Evolutionary conservation across 495 filamentous ascomycete genomes (phyloP).

Genomic region (Trichoderma orchidacearum): DNA sequence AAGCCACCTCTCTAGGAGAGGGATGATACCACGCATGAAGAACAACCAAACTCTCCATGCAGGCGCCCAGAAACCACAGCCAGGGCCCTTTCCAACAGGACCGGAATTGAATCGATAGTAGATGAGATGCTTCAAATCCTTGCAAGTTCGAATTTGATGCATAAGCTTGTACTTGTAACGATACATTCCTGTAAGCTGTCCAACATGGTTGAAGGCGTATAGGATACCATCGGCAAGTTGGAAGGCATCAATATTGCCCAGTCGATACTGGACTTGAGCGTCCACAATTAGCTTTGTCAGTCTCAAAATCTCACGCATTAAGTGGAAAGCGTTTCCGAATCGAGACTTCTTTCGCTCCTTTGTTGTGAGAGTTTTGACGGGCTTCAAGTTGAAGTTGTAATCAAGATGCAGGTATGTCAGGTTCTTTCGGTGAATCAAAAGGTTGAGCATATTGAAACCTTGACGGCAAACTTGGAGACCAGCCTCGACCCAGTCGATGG

Average conservation of each 20-base stretch:
- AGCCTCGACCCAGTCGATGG: slow-evolving; percentile 98
- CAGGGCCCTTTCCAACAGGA: slow-evolving; percentile 93
- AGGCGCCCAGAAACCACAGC: slow-evolving; percentile 98
- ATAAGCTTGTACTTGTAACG: slow-evolving; percentile 99
- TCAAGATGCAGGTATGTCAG: slow-evolving; percentile 97
- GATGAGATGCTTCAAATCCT: slow-evolving; percentile 97
- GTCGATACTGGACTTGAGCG: slow-evolving; percentile 93
- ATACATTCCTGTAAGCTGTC: slow-evolving; percentile 98
- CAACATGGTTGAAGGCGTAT: slow-evolving; percentile 98
- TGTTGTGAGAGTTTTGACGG: slow-evolving; percentile 95
- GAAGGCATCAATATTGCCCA: slow-evolving; percentile 98
- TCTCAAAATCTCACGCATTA: slow-evolving; percentile 98
- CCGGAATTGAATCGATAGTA: slow-evolving; percentile 99
- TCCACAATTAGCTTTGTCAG: slow-evolving; percentile 97
- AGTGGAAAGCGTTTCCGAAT: slow-evolving; percentile 98
- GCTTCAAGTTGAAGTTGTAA: slow-evolving; percentile 99
- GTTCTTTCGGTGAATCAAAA: slow-evolving; percentile 97
- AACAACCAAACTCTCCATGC: slow-evolving; percentile 99
- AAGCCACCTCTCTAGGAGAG: slow-evolving; percentile 92
- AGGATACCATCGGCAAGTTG: slow-evolving; percentile 97
- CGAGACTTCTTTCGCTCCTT: slow-evolving; percentile 99
- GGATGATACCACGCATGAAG: slow-evolving; percentile 98
- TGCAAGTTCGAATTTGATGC: slow-evolving; percentile 99
- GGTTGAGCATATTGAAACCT: slow-evolving; percentile 98
- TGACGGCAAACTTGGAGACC: slow-evolving; percentile 96